Conservation (phyloP, 2,329 filamentous ascomycete species). For the Talaromyces albobiverticillius region DNA sequence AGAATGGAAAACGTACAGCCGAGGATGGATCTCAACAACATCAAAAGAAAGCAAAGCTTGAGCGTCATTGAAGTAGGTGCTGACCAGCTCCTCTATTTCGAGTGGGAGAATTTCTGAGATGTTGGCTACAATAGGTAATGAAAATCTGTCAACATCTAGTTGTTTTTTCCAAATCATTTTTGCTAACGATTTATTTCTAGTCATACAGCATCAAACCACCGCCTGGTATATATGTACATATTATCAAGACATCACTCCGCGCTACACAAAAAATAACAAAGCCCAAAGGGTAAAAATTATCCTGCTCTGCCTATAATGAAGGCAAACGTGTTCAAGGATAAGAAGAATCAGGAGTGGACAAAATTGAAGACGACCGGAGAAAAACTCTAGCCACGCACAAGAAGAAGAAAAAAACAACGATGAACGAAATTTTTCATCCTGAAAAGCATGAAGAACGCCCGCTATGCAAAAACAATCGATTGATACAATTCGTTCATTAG, state of each 20-base stretch:
- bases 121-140: conserved; percentile 15
- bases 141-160: not conserved
- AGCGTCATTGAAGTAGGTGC: conserved; percentile 1
- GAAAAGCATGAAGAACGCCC: conserved; percentile 2
- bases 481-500: conserved; percentile 22
- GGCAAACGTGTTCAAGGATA: not conserved
- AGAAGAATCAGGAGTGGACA: not conserved
- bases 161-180: conserved; percentile 2
- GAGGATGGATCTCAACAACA: conserved; percentile 29
- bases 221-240: conserved; percentile 37
- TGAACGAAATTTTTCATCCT: conserved; percentile 16
- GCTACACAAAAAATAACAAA: conserved; percentile 2
- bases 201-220: conserved; percentile 30
- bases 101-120: conserved; percentile 29
- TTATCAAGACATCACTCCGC: conserved; percentile 19
- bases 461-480: conserved; percentile 14
- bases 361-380: conserved; percentile 8
- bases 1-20: conserved; percentile 18
- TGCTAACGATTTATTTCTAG: conserved; percentile 38
- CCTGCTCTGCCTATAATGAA: not conserved
- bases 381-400: conserved; percentile 8
- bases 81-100: conserved; percentile 21
- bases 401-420: conserved; percentile 9
- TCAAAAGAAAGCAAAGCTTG: conserved; percentile 26
- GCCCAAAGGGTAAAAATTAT: not conserved